Conservation (phyloP, 495 filamentous ascomycete genomes). For the Collariella sp. region DNA sequence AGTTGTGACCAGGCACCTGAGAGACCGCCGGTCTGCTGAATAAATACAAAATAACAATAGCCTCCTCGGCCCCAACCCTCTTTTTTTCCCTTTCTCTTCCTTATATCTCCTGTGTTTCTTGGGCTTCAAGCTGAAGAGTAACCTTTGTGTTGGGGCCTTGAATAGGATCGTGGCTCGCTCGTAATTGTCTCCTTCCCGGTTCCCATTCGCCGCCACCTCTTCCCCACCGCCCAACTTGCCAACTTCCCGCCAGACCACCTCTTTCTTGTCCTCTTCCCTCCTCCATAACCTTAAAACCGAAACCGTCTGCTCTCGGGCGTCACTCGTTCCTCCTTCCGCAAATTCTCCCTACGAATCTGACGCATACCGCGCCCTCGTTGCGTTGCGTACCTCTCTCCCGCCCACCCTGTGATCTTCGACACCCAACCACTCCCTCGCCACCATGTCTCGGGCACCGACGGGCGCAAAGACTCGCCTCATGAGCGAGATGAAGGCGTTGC, state of each 20-base stretch:
- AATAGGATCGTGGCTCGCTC: not conserved
- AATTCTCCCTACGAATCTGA: not conserved
- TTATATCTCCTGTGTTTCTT: not conserved
- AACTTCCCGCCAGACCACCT: not conserved
- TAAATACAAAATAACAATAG: not conserved
- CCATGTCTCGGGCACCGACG: constrained; percentile 19
- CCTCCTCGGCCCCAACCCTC: not conserved
- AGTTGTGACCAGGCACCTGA: too few relatives aligned
- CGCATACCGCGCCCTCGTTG: not conserved
- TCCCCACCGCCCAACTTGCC: not conserved
- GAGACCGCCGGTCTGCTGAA: not conserved
- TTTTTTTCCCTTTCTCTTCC: not conserved
- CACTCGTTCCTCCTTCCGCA: not conserved
- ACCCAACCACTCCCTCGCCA: not conserved
- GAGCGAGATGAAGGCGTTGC: constrained; percentile 76
- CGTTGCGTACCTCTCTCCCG: not conserved
- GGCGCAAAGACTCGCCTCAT: constrained; percentile 75
- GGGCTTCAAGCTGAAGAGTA: not conserved
- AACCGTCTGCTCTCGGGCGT: not conserved
- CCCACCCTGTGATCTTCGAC: not conserved
- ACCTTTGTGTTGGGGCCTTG: not conserved
- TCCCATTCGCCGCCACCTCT: not conserved
- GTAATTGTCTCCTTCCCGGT: not conserved
- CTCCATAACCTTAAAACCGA: not conserved
- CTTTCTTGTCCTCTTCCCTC: not conserved